phyloP scores from a whole-genome alignment of 371 early-diverging fungal genomes.

The Dichotomocladium elegans region DNA sequence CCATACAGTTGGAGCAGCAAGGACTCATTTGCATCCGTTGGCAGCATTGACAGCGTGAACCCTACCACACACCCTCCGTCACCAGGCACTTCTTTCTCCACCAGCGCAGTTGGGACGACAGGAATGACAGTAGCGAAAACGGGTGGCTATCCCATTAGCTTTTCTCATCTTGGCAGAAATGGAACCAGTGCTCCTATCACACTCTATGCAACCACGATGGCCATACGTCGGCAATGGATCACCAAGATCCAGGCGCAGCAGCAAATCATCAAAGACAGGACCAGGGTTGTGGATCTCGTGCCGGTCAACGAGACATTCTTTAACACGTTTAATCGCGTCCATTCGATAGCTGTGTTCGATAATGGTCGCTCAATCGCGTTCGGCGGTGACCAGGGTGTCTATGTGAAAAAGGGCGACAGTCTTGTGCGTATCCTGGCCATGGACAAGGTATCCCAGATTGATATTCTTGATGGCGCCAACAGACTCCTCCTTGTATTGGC shows the following conservation, averaged over 20 bases:
- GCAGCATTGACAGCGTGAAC: constrained; percentile 6
- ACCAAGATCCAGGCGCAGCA: constrained; percentile 78
- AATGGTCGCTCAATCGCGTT: constrained; percentile 12
- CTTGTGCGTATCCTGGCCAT: constrained; percentile 56
- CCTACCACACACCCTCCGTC: background rate
- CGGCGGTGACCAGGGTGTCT: constrained; percentile 25
- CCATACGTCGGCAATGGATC: constrained; percentile 79
- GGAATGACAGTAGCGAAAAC: background rate
- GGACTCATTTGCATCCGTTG: constrained; percentile 7
- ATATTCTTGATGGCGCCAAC: constrained; percentile 67
- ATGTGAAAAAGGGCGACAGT: constrained; percentile 12
- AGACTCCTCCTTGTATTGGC: constrained; percentile 67
- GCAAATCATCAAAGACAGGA: constrained; percentile 51
- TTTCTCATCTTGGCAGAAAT: constrained; percentile 75
- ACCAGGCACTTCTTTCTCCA: constrained; percentile 1
- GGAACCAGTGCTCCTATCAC: constrained; percentile 57
- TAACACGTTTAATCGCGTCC: constrained; percentile 29
- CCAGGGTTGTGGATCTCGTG: constrained; percentile 58
- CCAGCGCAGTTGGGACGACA: background rate
- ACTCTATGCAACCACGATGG: constrained; percentile 68
- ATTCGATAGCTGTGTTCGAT: constrained; percentile 27
- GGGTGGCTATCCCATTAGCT: constrained; percentile 59
- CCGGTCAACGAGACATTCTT: constrained; percentile 31
- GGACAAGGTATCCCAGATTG: constrained; percentile 77
- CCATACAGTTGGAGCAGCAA: constrained; percentile 28